These are phyloP conservation scores for Dictyostelium purpureum DNA, from an alignment of 78 protist genomes.

Conservation along the genomic window DNA sequence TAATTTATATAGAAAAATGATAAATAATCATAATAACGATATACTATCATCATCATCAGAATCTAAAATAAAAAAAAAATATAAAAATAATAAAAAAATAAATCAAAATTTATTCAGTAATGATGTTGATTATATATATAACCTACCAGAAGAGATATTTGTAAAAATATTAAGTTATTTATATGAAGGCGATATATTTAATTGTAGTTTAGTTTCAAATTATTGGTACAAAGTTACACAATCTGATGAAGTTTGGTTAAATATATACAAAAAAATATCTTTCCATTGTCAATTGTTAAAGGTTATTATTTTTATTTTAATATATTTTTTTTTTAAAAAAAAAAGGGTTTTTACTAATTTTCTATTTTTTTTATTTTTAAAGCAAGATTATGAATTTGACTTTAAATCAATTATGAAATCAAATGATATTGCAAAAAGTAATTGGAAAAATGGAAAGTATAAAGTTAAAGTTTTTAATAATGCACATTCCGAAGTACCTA, in stretches of 20 bases:
- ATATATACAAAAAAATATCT: not conserved
- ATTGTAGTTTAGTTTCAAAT: not conserved
- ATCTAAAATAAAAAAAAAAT: not conserved
- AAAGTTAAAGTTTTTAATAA: not conserved
- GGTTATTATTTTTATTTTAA: not conserved
- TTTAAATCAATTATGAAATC: slow-evolving; percentile 21
- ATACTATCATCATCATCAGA: not conserved
- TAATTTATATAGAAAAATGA: not conserved
- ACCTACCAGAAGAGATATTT: slow-evolving; percentile 14
- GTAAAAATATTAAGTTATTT: slow-evolving; percentile 13
- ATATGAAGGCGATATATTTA: not conserved
- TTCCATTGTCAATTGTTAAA: slow-evolving; percentile 24
- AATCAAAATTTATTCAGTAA: not conserved
- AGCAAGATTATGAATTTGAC: slow-evolving; percentile 21
- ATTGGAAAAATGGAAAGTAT: slow-evolving; percentile 48
- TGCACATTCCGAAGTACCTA: slow-evolving; percentile 27
- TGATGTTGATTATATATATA: not conserved
- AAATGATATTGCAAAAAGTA: not conserved
- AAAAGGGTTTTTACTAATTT: too few species aligned
- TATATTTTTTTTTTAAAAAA: too few species aligned
- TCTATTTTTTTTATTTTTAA: not conserved
- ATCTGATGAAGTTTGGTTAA: slow-evolving; percentile 25
- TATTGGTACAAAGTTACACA: not conserved
- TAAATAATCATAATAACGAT: too few species aligned
- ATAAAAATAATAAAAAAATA: not conserved